phyloP scores from a whole-genome alignment of 805 yeast genomes.

The Starmerella stigmatis region DNA sequence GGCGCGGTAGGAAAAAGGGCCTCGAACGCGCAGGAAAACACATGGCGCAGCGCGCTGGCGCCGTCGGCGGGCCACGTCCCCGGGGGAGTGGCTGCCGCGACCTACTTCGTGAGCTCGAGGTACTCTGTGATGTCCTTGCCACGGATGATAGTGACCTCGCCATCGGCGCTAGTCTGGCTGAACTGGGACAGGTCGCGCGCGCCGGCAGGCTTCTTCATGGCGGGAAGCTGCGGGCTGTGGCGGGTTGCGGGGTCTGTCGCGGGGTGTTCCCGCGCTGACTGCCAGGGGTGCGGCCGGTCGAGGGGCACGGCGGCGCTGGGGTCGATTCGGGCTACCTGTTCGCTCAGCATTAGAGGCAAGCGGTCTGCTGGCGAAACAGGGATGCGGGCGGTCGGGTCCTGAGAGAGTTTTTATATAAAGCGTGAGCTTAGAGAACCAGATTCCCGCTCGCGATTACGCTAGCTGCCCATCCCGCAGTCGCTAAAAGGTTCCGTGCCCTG shows the following conservation, averaged over 20 bases:
- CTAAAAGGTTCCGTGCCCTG: conserved; percentile 1
- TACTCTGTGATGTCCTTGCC: conserved; percentile 11
- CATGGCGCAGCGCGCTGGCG: too few relatives aligned
- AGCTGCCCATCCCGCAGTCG: conserved; percentile 4
- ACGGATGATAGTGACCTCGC: conserved; percentile 5
- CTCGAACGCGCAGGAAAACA: too few relatives aligned
- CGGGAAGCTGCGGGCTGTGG: not conserved
- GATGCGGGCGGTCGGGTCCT: too few relatives aligned
- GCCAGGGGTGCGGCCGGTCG: not conserved
- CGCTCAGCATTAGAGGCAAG: not conserved
- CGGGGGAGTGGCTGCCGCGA: too few relatives aligned
- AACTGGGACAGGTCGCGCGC: not conserved
- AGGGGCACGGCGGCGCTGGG: not conserved
- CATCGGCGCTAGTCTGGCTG: conserved; percentile 8
- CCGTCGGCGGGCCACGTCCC: too few relatives aligned
- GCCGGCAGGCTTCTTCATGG: not conserved
- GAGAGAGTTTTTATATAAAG: not conserved
- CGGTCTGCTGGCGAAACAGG: too few relatives aligned
- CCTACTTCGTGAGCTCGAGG: conserved; percentile 1
- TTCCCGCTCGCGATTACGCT: conserved; percentile 3
- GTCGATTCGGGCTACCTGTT: not conserved
- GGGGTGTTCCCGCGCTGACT: not conserved
- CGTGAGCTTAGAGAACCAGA: not conserved
- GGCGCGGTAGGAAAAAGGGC: too few relatives aligned
- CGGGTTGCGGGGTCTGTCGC: not conserved